Percentiles rank a stretch among this genome's conserved stretches.
phyloP scores from a whole-genome alignment of 2,329 filamentous ascomycete species.

The Tolypocladium amazonense region DNA sequence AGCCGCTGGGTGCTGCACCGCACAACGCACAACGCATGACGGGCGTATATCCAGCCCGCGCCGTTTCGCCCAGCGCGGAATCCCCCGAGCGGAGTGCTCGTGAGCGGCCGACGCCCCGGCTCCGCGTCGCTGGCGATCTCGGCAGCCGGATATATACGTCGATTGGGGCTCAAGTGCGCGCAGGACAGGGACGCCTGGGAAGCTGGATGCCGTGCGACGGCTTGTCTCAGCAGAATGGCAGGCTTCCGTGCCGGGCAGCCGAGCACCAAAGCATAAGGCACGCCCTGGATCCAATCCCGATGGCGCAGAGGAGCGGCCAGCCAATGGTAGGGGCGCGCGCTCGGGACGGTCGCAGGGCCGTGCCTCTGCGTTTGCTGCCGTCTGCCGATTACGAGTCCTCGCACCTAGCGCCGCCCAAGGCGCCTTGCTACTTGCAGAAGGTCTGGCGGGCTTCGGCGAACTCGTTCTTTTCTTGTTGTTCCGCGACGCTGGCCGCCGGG shows the following conservation, averaged over 20 bases:
- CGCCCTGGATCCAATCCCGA: not conserved
- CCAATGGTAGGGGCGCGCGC: not conserved
- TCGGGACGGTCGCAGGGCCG: not conserved
- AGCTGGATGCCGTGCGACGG: not conserved
- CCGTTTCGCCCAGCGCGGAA: not conserved
- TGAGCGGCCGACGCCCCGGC: not conserved
- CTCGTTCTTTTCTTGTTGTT: no score
- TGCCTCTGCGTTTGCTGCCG: not conserved
- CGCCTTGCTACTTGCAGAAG: not conserved
- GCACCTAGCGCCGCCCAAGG: not conserved
- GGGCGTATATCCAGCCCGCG: not conserved
- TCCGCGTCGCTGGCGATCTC: not conserved
- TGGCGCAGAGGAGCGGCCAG: not conserved
- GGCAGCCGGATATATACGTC: not conserved
- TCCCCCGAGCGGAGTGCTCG: not conserved
- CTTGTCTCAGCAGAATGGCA: not conserved
- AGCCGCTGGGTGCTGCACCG: no score
- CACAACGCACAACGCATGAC: not conserved
- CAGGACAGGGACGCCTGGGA: not conserved
- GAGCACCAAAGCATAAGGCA: not conserved
- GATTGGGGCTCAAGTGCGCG: not conserved
- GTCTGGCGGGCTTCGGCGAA: no score
- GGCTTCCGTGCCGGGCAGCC: conserved; percentile 2
- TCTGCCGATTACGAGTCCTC: conserved; percentile 1
- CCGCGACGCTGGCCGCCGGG: no score